phyloP scores from a whole-genome alignment of 495 filamentous ascomycete genomes.

The Daldinia caldariorum region DNA sequence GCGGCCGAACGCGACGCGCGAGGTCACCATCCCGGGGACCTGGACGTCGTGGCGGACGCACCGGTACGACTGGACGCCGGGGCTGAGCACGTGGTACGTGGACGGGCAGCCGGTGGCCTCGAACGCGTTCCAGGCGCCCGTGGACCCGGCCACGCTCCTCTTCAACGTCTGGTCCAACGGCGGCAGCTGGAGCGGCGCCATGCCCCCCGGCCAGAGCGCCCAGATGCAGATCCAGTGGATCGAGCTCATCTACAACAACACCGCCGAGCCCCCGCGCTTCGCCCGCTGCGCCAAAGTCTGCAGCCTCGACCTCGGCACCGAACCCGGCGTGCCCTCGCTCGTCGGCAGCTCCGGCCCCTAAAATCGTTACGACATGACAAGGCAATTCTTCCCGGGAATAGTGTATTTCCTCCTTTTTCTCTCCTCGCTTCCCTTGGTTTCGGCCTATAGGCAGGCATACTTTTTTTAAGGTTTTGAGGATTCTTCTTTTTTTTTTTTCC shows the following conservation, averaged over 20 bases:
- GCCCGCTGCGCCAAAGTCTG: conserved; percentile 42
- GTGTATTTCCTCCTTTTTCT: not conserved
- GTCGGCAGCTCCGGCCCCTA: conserved; percentile 28
- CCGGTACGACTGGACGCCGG: conserved; percentile 75
- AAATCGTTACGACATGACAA: not conserved
- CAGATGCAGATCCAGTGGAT: conserved; percentile 78
- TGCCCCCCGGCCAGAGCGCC: conserved; percentile 66
- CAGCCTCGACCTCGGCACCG: conserved; percentile 29
- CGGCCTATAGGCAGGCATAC: not conserved
- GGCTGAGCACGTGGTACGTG: conserved; percentile 71
- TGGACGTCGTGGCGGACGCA: conserved; percentile 76
- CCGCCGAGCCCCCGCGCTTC: conserved; percentile 37
- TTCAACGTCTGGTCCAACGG: conserved; percentile 84
- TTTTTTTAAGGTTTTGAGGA: too few relatives aligned
- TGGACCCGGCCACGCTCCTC: conserved; percentile 65
- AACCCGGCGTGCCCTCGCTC: conserved; percentile 15
- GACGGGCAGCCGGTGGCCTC: conserved; percentile 64
- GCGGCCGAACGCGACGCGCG: conserved; percentile 52
- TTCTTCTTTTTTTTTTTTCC: too few relatives aligned
- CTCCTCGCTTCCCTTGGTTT: not conserved
- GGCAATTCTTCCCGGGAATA: not conserved
- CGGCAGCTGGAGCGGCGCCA: conserved; percentile 75
- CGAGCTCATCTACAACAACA: conserved; percentile 74
- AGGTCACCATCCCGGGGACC: conserved; percentile 52
- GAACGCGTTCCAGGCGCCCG: conserved; percentile 69